Evolutionary conservation across 129 eudicot genomes (phyloP).

Genomic region (Arctium lappa): DNA sequence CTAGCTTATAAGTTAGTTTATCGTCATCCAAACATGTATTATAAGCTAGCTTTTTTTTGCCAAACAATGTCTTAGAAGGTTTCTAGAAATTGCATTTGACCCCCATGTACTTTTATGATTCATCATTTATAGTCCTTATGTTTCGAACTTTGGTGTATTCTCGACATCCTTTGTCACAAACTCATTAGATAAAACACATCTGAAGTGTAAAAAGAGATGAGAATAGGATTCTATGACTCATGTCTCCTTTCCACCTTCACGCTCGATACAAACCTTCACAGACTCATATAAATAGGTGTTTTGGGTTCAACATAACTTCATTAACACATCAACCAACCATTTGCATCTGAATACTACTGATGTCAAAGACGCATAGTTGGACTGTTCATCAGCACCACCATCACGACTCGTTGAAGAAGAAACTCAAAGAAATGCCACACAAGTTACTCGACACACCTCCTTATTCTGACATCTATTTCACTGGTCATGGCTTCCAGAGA

Average conservation of each 20-base stretch:
- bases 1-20: too few species aligned
- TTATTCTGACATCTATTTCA: conserved; percentile 22
- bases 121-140: neutral
- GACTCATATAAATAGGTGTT: neutral
- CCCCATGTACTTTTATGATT: neutral
- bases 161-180: neutral
- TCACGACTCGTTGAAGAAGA: conserved; percentile 10
- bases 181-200: neutral
- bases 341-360: neutral
- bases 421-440: conserved; percentile 24
- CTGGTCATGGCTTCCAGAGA: conserved; percentile 22
- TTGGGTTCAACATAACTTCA: neutral
- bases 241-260: neutral
- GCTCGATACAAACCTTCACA: neutral
- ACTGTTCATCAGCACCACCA: conserved; percentile 4
- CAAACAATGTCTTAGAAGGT: neutral
- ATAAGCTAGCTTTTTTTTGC: too few species aligned
- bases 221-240: neutral
- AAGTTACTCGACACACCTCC: conserved; percentile 38
- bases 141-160: neutral
- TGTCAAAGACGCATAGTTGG: conserved; percentile 13
- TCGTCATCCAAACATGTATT: too few species aligned
- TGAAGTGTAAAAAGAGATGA: neutral
- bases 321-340: neutral
- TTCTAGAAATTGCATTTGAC: neutral